Base-by-base conservation (phyloP, 768 basidiomycete species). In the Favolaschia claudopus region DNA sequence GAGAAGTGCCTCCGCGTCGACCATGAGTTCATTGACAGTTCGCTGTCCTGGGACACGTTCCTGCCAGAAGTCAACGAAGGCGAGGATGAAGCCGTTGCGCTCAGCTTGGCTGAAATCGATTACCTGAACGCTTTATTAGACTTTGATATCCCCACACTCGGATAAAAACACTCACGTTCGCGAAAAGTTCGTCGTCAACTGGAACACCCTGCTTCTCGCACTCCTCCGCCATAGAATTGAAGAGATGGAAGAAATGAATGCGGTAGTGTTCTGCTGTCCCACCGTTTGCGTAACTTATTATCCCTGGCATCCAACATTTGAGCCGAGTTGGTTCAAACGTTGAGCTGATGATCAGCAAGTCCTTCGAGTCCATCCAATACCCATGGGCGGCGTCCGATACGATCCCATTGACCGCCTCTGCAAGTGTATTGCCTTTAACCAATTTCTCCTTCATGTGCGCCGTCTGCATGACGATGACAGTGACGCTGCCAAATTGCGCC, bases 21-120 rank as follows among this genome's bases (percentile, higher is more conserved):
- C 19, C 7, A 33, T 15, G 14, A 69, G 60, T 19, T 64, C 50
- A 3, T 54, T 46, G 7, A 27, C 50, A 2, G 42, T 36, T 2
- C 61, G 55, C 12, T 45, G 13, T 15, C 45, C 38, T 1, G 38
- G 47, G 32, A 14, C 28, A 17, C 32, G 56, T 25, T 40, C 15
- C 6, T 32, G 40, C 64, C 69, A 69, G 47, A 72, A 72, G 4
- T 55, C 40, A 22, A 72, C 42, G 47, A 72, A 72, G 4, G 52
- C 40, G 22, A 72, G 39, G 55, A 69, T 70, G 53, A 72, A 75
- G 2, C 74, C 74, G 5, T 27, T 34, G 1, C 70, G 64, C 42
- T 76, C 68, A 7, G 75, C 74, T 45, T 73, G 64, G 55, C 74
- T 74, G 46, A 75, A 75, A 50, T 75, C 72, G 52, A 75, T 64